Evolutionary conservation across 164 flowering plant species (phyloP), one percentile per base, ranked within the genome.

Genomic region (Echeveria elegans): DNA sequence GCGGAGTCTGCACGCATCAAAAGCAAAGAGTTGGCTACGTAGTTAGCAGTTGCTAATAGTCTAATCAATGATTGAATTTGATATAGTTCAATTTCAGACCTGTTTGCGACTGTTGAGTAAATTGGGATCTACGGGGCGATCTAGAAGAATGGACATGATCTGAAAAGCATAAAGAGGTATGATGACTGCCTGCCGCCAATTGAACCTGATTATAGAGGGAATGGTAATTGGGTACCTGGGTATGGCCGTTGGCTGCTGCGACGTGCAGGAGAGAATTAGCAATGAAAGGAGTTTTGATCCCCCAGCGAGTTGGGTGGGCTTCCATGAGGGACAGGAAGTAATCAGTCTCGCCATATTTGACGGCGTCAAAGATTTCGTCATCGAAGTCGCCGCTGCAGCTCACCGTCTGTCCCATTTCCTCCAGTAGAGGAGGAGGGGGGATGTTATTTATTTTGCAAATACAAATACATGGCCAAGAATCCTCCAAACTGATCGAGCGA

Each of bases 21-120:
- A 30, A 69, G 59, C 6, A 23, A 2, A 50, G n/a, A 70, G 16
- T n/a, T n/a, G n/a, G n/a, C n/a, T n/a, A n/a, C n/a, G n/a, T n/a
- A n/a, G n/a, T n/a, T n/a, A n/a, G n/a, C n/a, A n/a, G 32, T 26
- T 0, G 23, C 52, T 7, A 11, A 65, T 37, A n/a, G n/a, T 67
- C 60, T 68, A 66, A 30, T 56, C 48, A 4, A 16, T 10, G 19
- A 43, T 16, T 43, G 16, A 43, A 43, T 43, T 34, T 3, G 7
- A 34, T 7, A 34, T 3, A 45, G 1, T 45, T 4, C 8, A 50
- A 50, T n/a, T 1, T 1, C 21, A 5, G 12, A 88, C 98, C 90
- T 93, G 98, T 74, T 86, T 90, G 71, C 82, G 76, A 18, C 97
- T 88, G 82, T 89, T 93, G 74, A 93, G 68, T 34, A 78, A 65